Evolutionary conservation across 2,329 filamentous ascomycete species (phyloP), one percentile per base, ranked within the genome.

Genomic region (Penicillium sp.): DNA sequence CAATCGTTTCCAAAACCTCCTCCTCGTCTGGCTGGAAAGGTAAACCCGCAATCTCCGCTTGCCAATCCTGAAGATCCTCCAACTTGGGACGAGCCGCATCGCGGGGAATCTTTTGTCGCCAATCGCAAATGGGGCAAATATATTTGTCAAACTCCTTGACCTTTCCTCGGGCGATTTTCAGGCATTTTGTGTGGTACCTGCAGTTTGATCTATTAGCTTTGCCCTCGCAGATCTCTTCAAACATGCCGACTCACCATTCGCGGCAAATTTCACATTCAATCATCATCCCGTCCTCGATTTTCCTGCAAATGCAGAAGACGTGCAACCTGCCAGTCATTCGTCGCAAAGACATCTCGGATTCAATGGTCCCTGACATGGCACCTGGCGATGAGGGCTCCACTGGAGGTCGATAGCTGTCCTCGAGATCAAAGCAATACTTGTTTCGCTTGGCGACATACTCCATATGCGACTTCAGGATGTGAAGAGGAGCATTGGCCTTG

Each of bases 111-210:
- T 90, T 93, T 59, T 95, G 85, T 12, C 92, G 83, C 80, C 89
- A 95, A 62, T 98, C 92, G 61, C 92, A 98, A 45, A 98, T 94
- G 0, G 92, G 92, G 56, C 92, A 98, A 1, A 90, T 96, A 60
- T 95, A 98, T 62, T 94, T 95, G 59, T 96, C 92, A 47, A 95
- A 90, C 59, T 96, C 92, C 67, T 96, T 96, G 54, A 98, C 86
- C 60, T 96, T 98, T 35, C 92, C 92, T 33, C 92, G 80, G 2
- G 92, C 92, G 57, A 98, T 95, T 70, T 98, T 98, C 25, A 98
- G 73, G 56, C 92, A 98, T 64, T 95, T 96, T 43, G 92, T 90
- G 56, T 98, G 92, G 59, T 98, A 98, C 85, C 84, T 89, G 44
- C 16, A 32, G 5, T 27, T 35, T 39, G 69, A 55, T 69, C 53